Percentiles rank a stretch among this genome's conserved stretches.
phyloP scores from a whole-genome alignment of 2,329 filamentous ascomycete genomes.

The Xylaria sp. region DNA sequence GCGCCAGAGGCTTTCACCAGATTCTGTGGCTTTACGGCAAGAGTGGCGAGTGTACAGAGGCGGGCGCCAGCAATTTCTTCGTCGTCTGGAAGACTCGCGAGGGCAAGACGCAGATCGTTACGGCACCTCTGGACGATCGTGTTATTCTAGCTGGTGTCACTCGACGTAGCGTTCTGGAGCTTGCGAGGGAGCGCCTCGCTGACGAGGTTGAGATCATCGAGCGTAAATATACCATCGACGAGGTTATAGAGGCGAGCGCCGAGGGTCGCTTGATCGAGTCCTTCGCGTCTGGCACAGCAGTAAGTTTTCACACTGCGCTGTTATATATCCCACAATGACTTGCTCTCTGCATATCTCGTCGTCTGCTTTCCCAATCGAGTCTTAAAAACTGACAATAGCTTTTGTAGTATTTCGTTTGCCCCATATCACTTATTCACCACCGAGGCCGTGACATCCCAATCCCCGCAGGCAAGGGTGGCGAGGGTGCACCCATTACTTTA shows the following conservation, averaged over 20 bases:
- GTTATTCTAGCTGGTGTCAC: slow-evolving; percentile 91
- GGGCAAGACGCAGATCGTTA: slow-evolving; percentile 76
- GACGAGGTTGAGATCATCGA: slow-evolving; percentile 78
- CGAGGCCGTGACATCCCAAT: slow-evolving; percentile 71
- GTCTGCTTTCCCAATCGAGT: background rate
- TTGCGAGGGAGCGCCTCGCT: slow-evolving; percentile 72
- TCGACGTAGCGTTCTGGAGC: slow-evolving; percentile 80
- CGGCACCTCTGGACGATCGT: slow-evolving; percentile 82
- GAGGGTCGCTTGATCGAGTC: slow-evolving; percentile 85
- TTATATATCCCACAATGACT: background rate
- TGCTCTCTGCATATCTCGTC: background rate
- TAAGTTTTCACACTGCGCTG: slow-evolving; percentile 57
- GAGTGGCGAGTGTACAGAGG: slow-evolving; percentile 84
- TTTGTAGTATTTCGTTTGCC: slow-evolving; percentile 74
- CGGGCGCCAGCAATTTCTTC: slow-evolving; percentile 93
- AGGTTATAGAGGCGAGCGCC: slow-evolving; percentile 75
- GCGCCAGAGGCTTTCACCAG: slow-evolving; percentile 81
- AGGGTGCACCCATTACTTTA: slow-evolving; percentile 66
- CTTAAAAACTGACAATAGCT: slow-evolving; percentile 26
- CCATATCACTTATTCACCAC: slow-evolving; percentile 75
- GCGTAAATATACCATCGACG: slow-evolving; percentile 82
- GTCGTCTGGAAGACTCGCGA: slow-evolving; percentile 78
- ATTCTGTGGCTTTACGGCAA: slow-evolving; percentile 92
- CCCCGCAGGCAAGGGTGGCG: slow-evolving; percentile 65
- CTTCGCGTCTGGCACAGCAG: slow-evolving; percentile 88